Evolutionary conservation across 1,284 basidiomycete genomes (phyloP).

Genomic region (Coniferiporia weirii): DNA sequence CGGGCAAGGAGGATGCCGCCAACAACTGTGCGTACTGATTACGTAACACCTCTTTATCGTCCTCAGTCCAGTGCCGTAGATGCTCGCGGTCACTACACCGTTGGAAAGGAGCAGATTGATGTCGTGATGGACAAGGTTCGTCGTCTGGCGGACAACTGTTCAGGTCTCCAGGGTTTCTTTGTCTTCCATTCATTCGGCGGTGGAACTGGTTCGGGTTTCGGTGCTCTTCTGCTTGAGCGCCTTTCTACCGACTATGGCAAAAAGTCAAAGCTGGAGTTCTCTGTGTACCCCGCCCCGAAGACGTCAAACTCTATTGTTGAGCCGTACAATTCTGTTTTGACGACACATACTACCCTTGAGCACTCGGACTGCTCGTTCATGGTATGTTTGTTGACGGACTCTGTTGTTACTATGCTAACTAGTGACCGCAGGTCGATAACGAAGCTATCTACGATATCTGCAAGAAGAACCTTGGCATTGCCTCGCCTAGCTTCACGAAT

Average conservation of each 20-base stretch:
- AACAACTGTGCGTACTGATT: slow-evolving; percentile 83
- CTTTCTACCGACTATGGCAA: slow-evolving; percentile 98
- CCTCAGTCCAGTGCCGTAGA: slow-evolving; percentile 43
- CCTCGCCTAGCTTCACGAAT: slow-evolving; percentile 89
- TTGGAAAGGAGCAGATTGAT: slow-evolving; percentile 93
- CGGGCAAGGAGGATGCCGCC: slow-evolving; percentile 98
- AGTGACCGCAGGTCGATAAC: slow-evolving; percentile 73
- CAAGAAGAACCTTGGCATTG: slow-evolving; percentile 89
- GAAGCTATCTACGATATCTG: slow-evolving; percentile 99
- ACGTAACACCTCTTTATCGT: slow-evolving; percentile 10
- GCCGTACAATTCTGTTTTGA: slow-evolving; percentile 98
- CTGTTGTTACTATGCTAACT: slow-evolving; percentile 12
- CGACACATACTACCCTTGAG: slow-evolving; percentile 98
- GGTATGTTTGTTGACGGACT: slow-evolving; percentile 39
- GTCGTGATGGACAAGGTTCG: slow-evolving; percentile 95
- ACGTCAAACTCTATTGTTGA: slow-evolving; percentile 97
- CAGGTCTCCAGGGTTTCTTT: slow-evolving; percentile 98
- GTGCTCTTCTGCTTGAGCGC: slow-evolving; percentile 93
- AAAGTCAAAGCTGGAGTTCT: slow-evolving; percentile 99
- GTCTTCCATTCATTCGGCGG: slow-evolving; percentile 99
- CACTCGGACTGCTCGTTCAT: slow-evolving; percentile 99
- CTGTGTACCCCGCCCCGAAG: slow-evolving; percentile 94
- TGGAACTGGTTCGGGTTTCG: slow-evolving; percentile 99
- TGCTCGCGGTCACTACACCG: slow-evolving; percentile 96
- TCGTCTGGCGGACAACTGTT: slow-evolving; percentile 95